Conservation (phyloP, 805 yeast genomes). For the Tetrapisispora nanseiensis region DNA sequence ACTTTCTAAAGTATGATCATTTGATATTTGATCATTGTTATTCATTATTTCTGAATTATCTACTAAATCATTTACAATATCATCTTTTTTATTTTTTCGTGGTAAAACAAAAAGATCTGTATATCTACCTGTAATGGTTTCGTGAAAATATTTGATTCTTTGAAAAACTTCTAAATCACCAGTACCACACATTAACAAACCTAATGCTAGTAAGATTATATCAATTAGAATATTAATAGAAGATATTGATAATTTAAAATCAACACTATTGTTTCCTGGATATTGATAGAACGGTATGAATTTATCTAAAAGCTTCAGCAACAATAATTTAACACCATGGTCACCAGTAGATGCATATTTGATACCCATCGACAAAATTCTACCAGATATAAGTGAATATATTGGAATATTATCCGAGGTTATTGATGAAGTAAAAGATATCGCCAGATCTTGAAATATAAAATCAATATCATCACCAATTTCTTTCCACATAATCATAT, state of each 20-base stretch:
- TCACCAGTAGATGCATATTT: conserved; percentile 65
- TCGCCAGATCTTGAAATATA: conserved; percentile 14
- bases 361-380: conserved; percentile 63
- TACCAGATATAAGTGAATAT: conserved; percentile 63
- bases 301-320: conserved; percentile 20
- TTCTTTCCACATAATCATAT: conserved; percentile 63
- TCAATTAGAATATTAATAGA: conserved; percentile 50
- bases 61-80: neutral
- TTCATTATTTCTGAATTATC: neutral
- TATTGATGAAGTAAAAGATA: conserved; percentile 18
- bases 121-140: conserved; percentile 34
- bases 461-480: conserved; percentile 36
- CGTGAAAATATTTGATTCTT: conserved; percentile 62
- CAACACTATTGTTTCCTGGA: conserved; percentile 40
- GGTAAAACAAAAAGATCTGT: conserved; percentile 17
- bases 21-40: conserved; percentile 1
- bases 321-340: conserved; percentile 40
- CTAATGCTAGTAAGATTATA: conserved; percentile 49
- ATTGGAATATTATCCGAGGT: conserved; percentile 55
- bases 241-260: conserved; percentile 42
- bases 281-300: conserved; percentile 26
- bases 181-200: conserved; percentile 80
- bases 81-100: neutral
- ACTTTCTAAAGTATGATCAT: neutral
- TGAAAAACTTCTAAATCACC: conserved; percentile 78